phyloP scores from a whole-genome alignment of 306 rosid species.

The Mimosa pudica region DNA sequence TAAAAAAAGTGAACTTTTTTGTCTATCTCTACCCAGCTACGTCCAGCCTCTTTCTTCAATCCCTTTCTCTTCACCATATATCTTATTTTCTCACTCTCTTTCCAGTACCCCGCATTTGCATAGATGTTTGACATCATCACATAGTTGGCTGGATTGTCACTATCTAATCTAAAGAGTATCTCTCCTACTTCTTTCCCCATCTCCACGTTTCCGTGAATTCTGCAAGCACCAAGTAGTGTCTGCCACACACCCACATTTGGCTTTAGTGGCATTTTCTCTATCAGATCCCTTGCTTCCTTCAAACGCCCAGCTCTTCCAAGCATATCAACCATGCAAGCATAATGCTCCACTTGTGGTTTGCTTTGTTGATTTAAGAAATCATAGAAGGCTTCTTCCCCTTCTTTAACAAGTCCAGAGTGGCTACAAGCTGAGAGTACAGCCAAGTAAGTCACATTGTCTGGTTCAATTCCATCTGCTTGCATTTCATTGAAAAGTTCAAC shows the following conservation, averaged over 20 bases:
- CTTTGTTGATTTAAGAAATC: constrained; percentile 38
- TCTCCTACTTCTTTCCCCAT: constrained; percentile 61
- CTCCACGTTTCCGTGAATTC: constrained; percentile 58
- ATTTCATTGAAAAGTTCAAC: constrained; percentile 49
- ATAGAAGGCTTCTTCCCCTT: constrained; percentile 58
- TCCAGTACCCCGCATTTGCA: constrained; percentile 67
- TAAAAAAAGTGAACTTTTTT: constrained; percentile 60
- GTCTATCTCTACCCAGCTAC: constrained; percentile 71
- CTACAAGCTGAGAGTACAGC: constrained; percentile 75
- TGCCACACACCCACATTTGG: constrained; percentile 66
- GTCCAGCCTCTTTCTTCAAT: constrained; percentile 63
- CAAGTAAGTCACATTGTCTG: constrained; percentile 59
- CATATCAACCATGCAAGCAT: constrained; percentile 69
- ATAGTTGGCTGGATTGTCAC: constrained; percentile 56
- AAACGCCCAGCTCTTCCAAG: constrained; percentile 61
- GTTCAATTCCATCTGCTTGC: constrained; percentile 48
- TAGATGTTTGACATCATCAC: constrained; percentile 66
- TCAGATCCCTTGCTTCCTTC: constrained; percentile 58
- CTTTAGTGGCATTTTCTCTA: constrained; percentile 55
- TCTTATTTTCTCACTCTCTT: constrained; percentile 62
- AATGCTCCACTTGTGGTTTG: constrained; percentile 61
- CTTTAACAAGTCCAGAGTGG: constrained; percentile 58
- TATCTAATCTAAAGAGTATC: constrained; percentile 49
- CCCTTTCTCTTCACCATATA: constrained; percentile 49
- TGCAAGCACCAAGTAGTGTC: constrained; percentile 63